These are phyloP conservation scores for Cytospora piceicola DNA, from an alignment of 2,329 filamentous ascomycete genomes.

Conservation along the genomic window DNA sequence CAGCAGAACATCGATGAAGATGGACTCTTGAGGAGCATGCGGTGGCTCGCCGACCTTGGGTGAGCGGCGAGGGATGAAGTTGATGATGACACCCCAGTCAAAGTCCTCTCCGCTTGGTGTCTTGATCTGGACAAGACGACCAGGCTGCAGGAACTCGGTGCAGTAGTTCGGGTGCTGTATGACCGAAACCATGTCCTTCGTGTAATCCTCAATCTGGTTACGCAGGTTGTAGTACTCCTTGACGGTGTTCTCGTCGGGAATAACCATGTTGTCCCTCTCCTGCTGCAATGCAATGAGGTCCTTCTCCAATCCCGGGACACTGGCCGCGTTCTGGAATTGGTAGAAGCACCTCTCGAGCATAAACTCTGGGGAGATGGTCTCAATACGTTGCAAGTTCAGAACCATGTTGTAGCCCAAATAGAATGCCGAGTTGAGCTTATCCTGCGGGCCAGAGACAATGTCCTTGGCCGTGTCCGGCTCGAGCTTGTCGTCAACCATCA, in stretches of 20 bases:
- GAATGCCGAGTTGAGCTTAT: slow-evolving; percentile 96
- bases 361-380: slow-evolving; percentile 97
- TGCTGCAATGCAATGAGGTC: slow-evolving; percentile 79
- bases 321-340: slow-evolving; percentile 95
- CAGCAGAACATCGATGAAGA: slow-evolving; percentile 82
- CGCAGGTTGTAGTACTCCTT: slow-evolving; percentile 93
- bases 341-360: slow-evolving; percentile 99
- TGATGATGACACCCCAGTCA: slow-evolving; percentile 90
- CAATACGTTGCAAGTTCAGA: slow-evolving; percentile 92
- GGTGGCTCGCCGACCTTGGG: slow-evolving; percentile 71
- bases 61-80: slow-evolving; percentile 67
- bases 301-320: slow-evolving; percentile 81
- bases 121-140: slow-evolving; percentile 86
- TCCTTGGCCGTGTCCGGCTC: slow-evolving; percentile 92
- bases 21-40: slow-evolving; percentile 73
- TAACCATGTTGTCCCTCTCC: slow-evolving; percentile 72
- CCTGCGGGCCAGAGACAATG: slow-evolving; percentile 95
- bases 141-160: slow-evolving; percentile 80
- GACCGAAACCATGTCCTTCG: slow-evolving; percentile 86
- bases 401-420: slow-evolving; percentile 99
- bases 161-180: slow-evolving; percentile 92
- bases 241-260: slow-evolving; percentile 84
- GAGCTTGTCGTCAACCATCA: slow-evolving; percentile 98
- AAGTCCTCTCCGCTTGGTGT: slow-evolving; percentile 77
- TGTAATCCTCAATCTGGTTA: slow-evolving; percentile 80